Evolutionary conservation across 2,329 filamentous ascomycete species (phyloP).

Genomic region (Niveomyces coronatus): DNA sequence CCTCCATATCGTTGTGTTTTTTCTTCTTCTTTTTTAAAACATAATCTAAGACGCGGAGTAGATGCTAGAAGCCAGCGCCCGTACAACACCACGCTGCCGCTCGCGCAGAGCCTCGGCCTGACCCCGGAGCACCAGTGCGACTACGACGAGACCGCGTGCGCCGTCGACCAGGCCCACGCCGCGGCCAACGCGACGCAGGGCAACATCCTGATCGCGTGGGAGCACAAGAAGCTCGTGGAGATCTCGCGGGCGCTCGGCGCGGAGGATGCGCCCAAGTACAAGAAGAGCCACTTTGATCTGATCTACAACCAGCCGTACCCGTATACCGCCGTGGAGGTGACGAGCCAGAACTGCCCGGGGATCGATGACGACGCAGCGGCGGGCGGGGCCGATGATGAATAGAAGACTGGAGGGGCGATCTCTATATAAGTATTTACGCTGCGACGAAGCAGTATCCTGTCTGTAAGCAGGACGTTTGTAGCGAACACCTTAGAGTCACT

Average conservation of each 20-base stretch:
- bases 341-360: constrained; percentile 2
- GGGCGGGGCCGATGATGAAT: too few relatives aligned
- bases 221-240: background rate
- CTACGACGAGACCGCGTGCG: constrained; percentile 20
- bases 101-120: constrained; percentile 5
- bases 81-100: constrained; percentile 9
- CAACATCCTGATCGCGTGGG: constrained; percentile 8
- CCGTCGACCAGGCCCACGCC: constrained; percentile 9
- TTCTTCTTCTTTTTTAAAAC: too few relatives aligned
- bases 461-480: too few relatives aligned
- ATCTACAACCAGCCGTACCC: constrained; percentile 8
- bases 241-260: constrained; percentile 2
- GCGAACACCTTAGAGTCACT: too few relatives aligned
- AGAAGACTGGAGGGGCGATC: too few relatives aligned
- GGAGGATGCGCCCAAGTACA: constrained; percentile 1
- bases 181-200: constrained; percentile 11
- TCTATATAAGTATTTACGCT: too few relatives aligned
- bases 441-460: too few relatives aligned
- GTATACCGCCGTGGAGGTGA: background rate
- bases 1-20: too few relatives aligned
- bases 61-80: constrained; percentile 7
- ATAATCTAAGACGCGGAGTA: background rate
- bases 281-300: background rate
- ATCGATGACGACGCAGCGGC: background rate
- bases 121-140: constrained; percentile 10